A percentile compares a stretch with the other conserved stretches of the same genome.
Evolutionary conservation across 108 stramenopile genomes (phyloP).

Genomic region (Nannochloropsis salina): DNA sequence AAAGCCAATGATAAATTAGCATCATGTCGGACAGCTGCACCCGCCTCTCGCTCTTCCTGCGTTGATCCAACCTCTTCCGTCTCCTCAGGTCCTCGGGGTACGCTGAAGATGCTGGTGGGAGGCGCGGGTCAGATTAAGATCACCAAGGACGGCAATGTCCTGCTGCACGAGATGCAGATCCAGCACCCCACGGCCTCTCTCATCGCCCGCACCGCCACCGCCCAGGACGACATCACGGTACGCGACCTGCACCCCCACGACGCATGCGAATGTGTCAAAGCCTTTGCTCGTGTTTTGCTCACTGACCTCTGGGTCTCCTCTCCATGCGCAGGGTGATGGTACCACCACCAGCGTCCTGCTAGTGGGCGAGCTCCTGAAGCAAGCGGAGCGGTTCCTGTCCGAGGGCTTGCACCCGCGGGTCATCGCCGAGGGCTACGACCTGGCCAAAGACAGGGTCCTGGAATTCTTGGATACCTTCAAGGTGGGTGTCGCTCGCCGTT

Average conservation of each 20-base stretch:
- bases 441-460: constrained; percentile 74
- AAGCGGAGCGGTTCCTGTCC: constrained; percentile 79
- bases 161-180: constrained; percentile 99
- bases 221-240: constrained; percentile 58
- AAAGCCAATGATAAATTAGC: not conserved
- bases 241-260: not conserved
- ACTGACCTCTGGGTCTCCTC: not conserved
- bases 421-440: constrained; percentile 91
- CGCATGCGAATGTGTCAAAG: not conserved
- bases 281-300: not conserved
- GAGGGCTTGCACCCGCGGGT: constrained; percentile 97
- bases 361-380: constrained; percentile 91
- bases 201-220: constrained; percentile 97
- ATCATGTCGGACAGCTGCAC: not conserved
- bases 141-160: constrained; percentile 96
- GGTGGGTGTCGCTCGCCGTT: not conserved
- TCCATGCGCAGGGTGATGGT: constrained; percentile 77
- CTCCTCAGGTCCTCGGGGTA: constrained; percentile 76
- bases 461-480: constrained; percentile 76
- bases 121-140: constrained; percentile 98
- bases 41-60: not conserved
- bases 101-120: constrained; percentile 97
- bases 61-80: not conserved
- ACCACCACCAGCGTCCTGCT: constrained; percentile 91
- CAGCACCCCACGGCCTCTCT: constrained; percentile 97